These are phyloP conservation scores for Pinus tabuliformis DNA, from an alignment of 75 land plant genomes.

Conservation along the genomic window DNA sequence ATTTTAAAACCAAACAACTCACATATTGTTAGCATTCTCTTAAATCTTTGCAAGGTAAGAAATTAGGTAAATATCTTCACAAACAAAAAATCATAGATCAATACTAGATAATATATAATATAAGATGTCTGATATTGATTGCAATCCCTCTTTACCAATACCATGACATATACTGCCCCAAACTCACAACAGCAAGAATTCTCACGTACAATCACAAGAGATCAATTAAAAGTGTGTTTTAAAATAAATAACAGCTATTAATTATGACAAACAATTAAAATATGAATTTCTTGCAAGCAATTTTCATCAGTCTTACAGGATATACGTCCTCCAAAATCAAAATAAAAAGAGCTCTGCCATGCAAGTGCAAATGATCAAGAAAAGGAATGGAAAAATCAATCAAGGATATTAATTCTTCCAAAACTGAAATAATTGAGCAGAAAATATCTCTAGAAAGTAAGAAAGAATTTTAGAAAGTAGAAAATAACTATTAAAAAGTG, in stretches of 20 bases:
- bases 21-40: background rate
- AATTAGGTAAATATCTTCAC: background rate
- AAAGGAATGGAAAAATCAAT: background rate
- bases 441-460: background rate
- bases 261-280: too few species aligned
- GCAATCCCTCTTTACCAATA: background rate
- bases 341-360: background rate
- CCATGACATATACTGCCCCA: background rate
- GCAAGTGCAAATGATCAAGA: background rate
- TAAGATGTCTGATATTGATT: background rate
- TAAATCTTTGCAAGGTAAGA: background rate
- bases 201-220: background rate
- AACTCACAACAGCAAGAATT: background rate
- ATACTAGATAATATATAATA: background rate
- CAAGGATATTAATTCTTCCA: background rate
- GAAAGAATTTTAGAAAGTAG: background rate
- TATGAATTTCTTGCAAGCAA: background rate
- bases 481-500: background rate
- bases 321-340: background rate
- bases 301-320: background rate
- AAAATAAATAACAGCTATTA: too few species aligned
- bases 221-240: background rate
- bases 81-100: background rate
- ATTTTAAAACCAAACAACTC: conserved; percentile 3
- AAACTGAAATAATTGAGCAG: background rate